Evolutionary conservation across 208 protist species (phyloP).

Genomic region (Acanthamoeba pearcei): DNA sequence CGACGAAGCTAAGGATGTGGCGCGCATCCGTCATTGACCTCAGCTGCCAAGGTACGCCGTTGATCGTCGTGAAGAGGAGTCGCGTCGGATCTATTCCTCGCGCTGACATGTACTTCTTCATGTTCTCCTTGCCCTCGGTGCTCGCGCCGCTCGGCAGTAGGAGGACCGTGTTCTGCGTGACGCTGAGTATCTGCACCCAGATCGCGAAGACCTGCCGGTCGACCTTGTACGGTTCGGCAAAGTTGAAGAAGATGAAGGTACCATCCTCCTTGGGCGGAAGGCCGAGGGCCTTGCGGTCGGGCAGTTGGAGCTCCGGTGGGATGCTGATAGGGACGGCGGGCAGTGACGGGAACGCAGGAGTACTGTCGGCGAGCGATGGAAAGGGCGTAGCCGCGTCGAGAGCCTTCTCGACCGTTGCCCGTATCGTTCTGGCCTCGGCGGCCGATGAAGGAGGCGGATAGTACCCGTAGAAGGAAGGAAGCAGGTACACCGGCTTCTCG

Average conservation of each 20-base stretch:
- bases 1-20: background rate
- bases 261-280: background rate
- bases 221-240: background rate
- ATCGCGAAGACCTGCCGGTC: background rate
- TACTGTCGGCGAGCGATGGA: background rate
- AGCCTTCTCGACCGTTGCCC: background rate
- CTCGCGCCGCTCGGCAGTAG: background rate
- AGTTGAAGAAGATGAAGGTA: constrained; percentile 5
- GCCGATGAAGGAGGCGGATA: background rate
- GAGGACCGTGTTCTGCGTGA: background rate
- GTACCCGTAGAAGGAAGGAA: background rate
- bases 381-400: background rate
- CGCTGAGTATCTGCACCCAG: constrained; percentile 1
- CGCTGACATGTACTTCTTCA: background rate
- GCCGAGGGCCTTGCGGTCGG: background rate
- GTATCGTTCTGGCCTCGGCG: background rate
- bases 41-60: background rate
- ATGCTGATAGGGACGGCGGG: background rate
- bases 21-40: background rate
- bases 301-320: background rate
- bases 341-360: background rate
- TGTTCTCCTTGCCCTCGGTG: background rate
- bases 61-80: background rate
- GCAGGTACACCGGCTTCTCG: background rate
- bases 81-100: background rate